Conservation (phyloP, 495 filamentous ascomycete genomes). For the Xylaria cubensis region DNA sequence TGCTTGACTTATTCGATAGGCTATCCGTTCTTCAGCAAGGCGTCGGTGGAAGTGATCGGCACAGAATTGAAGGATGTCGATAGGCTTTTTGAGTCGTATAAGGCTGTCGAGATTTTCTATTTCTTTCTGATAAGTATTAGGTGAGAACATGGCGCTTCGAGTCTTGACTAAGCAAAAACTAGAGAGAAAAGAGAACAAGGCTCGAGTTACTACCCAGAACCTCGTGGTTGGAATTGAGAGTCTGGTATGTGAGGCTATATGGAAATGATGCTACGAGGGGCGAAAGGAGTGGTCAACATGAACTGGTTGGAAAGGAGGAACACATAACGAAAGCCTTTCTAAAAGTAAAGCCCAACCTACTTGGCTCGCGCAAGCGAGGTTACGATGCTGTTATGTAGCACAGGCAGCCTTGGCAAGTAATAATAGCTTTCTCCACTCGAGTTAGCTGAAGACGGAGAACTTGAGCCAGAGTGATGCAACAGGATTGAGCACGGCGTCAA, state of each 20-base stretch:
- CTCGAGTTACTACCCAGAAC: neutral
- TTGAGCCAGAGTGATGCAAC: slow-evolving; percentile 13
- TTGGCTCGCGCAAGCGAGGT: slow-evolving; percentile 9
- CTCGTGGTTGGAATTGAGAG: neutral
- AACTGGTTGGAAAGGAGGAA: slow-evolving; percentile 4
- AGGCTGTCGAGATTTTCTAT: slow-evolving; percentile 65
- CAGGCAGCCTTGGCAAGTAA: slow-evolving; percentile 20
- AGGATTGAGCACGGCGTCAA: slow-evolving; percentile 6
- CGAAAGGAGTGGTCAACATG: neutral
- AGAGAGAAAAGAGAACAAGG: neutral
- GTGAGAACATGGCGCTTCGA: slow-evolving; percentile 36
- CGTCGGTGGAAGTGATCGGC: slow-evolving; percentile 69
- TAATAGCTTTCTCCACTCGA: slow-evolving; percentile 22
- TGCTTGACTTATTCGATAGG: slow-evolving; percentile 49
- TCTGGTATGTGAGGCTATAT: neutral
- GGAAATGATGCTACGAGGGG: neutral
- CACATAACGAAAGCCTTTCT: neutral
- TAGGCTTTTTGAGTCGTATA: slow-evolving; percentile 56
- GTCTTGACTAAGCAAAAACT: neutral
- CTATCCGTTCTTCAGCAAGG: slow-evolving; percentile 64
- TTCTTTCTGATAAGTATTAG: slow-evolving; percentile 61
- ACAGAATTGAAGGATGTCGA: slow-evolving; percentile 71
- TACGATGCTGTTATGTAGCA: slow-evolving; percentile 7
- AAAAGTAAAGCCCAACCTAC: slow-evolving; percentile 10
- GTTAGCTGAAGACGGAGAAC: slow-evolving; percentile 15